These are phyloP conservation scores for Tripterygium wilfordii DNA, from an alignment of 177 flowering plant species.

Conservation along the genomic window DNA sequence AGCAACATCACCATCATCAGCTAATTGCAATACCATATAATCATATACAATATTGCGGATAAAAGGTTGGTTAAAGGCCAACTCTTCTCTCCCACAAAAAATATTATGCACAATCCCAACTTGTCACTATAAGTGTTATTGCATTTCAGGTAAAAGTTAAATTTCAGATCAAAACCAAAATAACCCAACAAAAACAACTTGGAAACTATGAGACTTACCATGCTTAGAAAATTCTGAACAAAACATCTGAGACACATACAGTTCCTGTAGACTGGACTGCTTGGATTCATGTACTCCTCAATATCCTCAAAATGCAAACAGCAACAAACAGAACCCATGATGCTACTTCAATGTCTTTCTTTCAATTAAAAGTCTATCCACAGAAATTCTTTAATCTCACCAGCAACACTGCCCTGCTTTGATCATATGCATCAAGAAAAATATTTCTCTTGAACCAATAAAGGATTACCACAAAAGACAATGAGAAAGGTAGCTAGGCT, in stretches of 20 bases:
- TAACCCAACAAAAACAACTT: too few relatives aligned
- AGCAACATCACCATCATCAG: too few relatives aligned
- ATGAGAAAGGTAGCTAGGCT: conserved; percentile 41
- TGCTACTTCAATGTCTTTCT: conserved; percentile 18
- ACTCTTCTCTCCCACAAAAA: too few relatives aligned
- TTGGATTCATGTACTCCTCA: conserved; percentile 66
- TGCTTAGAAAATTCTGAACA: conserved; percentile 46
- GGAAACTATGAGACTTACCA: too few relatives aligned
- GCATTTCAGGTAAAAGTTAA: background rate
- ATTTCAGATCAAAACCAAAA: conserved; percentile 12
- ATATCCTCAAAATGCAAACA: conserved; percentile 58
- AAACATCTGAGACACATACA: conserved; percentile 74
- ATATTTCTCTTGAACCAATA: background rate
- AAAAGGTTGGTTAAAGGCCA: too few relatives aligned
- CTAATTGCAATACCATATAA: too few relatives aligned
- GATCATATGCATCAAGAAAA: background rate
- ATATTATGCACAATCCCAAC: too few relatives aligned
- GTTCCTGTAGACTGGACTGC: conserved; percentile 51
- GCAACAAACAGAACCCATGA: conserved; percentile 86
- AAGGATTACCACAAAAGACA: too few relatives aligned
- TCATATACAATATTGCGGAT: too few relatives aligned
- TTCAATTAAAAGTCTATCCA: conserved; percentile 5
- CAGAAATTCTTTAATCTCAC: conserved; percentile 8
- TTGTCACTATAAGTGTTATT: too few relatives aligned
- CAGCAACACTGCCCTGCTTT: background rate